These are phyloP conservation scores for Hemileia vastatrix DNA, from an alignment of 1,284 basidiomycete species.

Conservation along the genomic window DNA sequence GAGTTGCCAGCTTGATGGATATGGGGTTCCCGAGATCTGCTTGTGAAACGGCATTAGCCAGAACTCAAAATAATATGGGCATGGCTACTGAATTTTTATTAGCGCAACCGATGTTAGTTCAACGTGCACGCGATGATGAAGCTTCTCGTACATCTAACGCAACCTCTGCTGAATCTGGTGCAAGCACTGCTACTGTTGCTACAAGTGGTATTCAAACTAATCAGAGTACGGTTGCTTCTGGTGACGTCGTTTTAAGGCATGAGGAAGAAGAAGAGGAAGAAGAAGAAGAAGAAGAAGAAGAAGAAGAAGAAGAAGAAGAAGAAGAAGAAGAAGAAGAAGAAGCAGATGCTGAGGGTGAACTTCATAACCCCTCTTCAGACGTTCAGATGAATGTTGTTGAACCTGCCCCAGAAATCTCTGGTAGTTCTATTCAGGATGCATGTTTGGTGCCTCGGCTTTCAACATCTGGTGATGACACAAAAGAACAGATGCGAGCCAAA, in stretches of 20 bases:
- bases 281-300: constrained; percentile 30
- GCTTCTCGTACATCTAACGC: constrained; percentile 24
- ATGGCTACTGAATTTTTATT: constrained; percentile 83
- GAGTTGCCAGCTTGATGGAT: constrained; percentile 72
- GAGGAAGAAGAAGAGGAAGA: constrained; percentile 5
- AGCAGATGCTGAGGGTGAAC: constrained; percentile 32
- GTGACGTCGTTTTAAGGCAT: background rate
- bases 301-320: constrained; percentile 15
- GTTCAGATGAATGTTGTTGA: background rate
- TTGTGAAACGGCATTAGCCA: constrained; percentile 68
- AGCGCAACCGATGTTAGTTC: constrained; percentile 65
- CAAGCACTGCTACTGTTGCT: constrained; percentile 46
- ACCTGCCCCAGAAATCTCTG: background rate
- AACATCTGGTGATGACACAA: constrained; percentile 47
- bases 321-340: constrained; percentile 28
- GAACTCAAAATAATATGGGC: constrained; percentile 77
- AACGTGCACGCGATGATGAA: constrained; percentile 29
- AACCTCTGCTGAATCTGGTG: constrained; percentile 17
- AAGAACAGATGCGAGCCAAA: constrained; percentile 47
- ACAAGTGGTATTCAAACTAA: constrained; percentile 42
- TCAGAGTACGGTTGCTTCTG: background rate
- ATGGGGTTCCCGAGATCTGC: constrained; percentile 92
- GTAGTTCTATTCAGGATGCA: too few relatives aligned
- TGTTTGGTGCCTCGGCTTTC: too few relatives aligned
- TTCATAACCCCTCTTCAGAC: background rate